Evolutionary conservation across 1,284 basidiomycete genomes (phyloP).

Genomic region (Pseudozyma thailandica): DNA sequence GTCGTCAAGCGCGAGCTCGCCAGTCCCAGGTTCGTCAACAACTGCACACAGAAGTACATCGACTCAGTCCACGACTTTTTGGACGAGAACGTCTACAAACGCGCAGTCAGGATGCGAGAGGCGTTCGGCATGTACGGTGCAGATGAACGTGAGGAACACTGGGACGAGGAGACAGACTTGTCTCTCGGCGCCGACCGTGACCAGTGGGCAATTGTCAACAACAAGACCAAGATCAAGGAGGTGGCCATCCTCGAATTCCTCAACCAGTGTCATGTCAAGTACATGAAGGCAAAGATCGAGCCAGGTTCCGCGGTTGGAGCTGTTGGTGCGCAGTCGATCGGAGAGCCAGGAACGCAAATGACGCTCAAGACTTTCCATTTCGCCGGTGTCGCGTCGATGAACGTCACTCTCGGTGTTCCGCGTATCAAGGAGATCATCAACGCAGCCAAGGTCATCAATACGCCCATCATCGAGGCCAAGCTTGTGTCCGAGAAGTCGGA

Average conservation of each 20-base stretch:
- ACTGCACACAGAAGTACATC: slow-evolving; percentile 77
- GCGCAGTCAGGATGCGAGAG: slow-evolving; percentile 78
- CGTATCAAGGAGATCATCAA: slow-evolving; percentile 99
- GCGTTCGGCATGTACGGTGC: slow-evolving; percentile 87
- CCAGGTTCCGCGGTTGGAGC: slow-evolving; percentile 83
- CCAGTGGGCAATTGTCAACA: slow-evolving; percentile 77
- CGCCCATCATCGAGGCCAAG: slow-evolving; percentile 97
- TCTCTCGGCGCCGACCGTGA: slow-evolving; percentile 78
- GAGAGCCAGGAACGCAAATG: slow-evolving; percentile 99
- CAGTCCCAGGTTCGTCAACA: slow-evolving; percentile 72
- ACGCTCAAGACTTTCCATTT: slow-evolving; percentile 99
- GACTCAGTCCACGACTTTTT: slow-evolving; percentile 82
- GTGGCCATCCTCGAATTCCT: slow-evolving; percentile 83
- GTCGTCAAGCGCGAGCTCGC: slow-evolving; percentile 77
- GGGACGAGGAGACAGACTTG: slow-evolving; percentile 82
- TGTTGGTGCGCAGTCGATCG: slow-evolving; percentile 98
- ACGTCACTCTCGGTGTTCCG: slow-evolving; percentile 97
- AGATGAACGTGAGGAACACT: slow-evolving; percentile 78
- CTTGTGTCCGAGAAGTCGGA: slow-evolving; percentile 78
- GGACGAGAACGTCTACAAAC: slow-evolving; percentile 76
- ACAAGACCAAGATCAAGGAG: slow-evolving; percentile 88
- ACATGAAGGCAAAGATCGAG: slow-evolving; percentile 67
- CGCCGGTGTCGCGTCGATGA: slow-evolving; percentile 99
- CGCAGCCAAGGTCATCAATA: slow-evolving; percentile 94
- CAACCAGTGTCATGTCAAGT: slow-evolving; percentile 82